Percentiles rank a stretch among this genome's conserved stretches.
These are phyloP conservation scores for Thraustochytrium striatum DNA, from an alignment of 352 stramenopile species.

Conservation along the genomic window DNA sequence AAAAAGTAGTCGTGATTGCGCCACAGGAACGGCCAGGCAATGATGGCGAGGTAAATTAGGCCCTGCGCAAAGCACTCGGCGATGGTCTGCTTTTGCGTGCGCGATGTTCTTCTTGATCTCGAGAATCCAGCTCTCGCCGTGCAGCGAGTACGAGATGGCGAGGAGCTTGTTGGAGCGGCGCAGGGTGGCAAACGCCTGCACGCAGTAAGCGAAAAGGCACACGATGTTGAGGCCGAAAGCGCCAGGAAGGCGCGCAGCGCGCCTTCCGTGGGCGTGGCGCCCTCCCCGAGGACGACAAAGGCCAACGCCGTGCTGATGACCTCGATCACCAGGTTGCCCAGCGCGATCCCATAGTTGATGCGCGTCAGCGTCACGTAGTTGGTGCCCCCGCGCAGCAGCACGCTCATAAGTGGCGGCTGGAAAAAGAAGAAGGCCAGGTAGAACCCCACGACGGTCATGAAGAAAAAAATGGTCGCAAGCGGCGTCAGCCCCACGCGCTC, in stretches of 20 bases:
- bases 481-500: conserved; percentile 21
- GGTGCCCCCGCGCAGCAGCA: background rate
- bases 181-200: conserved; percentile 13
- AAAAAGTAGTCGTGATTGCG: conserved; percentile 47
- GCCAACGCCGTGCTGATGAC: background rate
- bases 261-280: background rate
- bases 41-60: conserved; percentile 4
- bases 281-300: background rate
- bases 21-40: background rate
- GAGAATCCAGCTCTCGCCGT: too few species aligned
- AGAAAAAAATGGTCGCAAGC: conserved; percentile 23
- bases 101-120: conserved; percentile 21
- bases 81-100: background rate
- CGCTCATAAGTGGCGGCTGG: conserved; percentile 18
- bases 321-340: background rate
- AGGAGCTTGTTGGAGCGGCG: conserved; percentile 11
- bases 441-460: conserved; percentile 15
- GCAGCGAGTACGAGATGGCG: background rate
- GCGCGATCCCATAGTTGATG: background rate
- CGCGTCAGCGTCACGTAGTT: background rate
- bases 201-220: background rate
- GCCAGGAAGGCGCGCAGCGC: background rate
- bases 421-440: conserved; percentile 14
- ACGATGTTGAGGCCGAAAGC: background rate
- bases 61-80: background rate